Conservation (phyloP, 331 rosid genomes). For the Prunus yedoensis region DNA sequence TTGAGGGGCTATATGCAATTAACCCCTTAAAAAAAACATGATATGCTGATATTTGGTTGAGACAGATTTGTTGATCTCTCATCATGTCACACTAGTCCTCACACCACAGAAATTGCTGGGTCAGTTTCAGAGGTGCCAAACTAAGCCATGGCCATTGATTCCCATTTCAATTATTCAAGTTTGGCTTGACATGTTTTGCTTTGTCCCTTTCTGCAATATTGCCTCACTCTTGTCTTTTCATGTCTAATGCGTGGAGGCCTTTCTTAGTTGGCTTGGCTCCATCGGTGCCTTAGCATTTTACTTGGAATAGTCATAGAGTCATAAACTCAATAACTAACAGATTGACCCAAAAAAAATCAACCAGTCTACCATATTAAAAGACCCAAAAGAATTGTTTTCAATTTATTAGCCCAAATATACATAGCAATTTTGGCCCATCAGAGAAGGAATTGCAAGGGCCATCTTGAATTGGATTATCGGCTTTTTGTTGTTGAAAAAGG, state of each 20-base stretch:
- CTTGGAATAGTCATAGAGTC: background rate
- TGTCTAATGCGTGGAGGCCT: background rate
- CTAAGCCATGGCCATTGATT: too few relatives aligned
- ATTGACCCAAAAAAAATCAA: too few relatives aligned
- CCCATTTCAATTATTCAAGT: too few relatives aligned
- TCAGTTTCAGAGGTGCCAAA: background rate
- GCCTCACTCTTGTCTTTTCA: background rate
- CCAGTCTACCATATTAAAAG: too few relatives aligned
- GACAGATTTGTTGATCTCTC: background rate
- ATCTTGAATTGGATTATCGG: background rate
- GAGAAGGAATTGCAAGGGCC: background rate
- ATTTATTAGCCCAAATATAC: background rate
- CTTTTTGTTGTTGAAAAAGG: background rate
- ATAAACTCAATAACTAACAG: too few relatives aligned
- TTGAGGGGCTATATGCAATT: too few relatives aligned
- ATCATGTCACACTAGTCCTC: background rate
- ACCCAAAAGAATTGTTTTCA: too few relatives aligned
- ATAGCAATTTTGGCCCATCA: background rate
- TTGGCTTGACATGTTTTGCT: background rate
- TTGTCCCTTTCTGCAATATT: background rate
- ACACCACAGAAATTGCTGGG: background rate
- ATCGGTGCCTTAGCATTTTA: background rate
- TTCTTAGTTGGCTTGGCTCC: background rate
- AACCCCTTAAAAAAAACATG: too few relatives aligned
- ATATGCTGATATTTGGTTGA: background rate